Evolutionary conservation across 352 stramenopile species (phyloP).

Genomic region (Thalassiosira oceanica): DNA sequence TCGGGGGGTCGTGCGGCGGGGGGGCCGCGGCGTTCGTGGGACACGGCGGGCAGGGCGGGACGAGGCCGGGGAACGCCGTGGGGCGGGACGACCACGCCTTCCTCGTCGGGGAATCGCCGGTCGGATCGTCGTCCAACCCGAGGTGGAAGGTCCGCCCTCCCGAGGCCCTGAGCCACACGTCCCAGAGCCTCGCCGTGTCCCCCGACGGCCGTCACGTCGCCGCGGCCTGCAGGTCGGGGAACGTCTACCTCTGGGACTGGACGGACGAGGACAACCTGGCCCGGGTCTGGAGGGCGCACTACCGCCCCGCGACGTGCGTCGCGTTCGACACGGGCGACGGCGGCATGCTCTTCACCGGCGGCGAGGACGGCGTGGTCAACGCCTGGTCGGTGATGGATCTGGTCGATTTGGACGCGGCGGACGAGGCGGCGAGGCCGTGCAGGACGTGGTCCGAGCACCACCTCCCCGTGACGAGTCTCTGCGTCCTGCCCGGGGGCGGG

Average conservation of each 20-base stretch:
- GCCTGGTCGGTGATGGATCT: slow-evolving; percentile 62
- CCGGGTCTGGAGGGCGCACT: slow-evolving; percentile 61
- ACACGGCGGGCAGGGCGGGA: slow-evolving; percentile 10
- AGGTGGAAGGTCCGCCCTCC: slow-evolving; percentile 35
- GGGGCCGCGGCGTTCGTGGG: slow-evolving; percentile 26
- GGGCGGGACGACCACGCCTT: slow-evolving; percentile 36
- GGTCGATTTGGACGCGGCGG: slow-evolving; percentile 27
- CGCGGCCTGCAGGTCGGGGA: slow-evolving; percentile 50
- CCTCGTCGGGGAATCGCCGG: slow-evolving; percentile 3
- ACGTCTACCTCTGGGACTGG: slow-evolving; percentile 58
- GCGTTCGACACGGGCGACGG: slow-evolving; percentile 56
- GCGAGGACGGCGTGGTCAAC: slow-evolving; percentile 75
- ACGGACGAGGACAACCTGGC: slow-evolving; percentile 55
- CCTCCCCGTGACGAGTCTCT: slow-evolving; percentile 58
- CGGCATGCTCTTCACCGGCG: slow-evolving; percentile 62
- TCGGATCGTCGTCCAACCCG: slow-evolving; percentile 6
- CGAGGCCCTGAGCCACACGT: slow-evolving; percentile 15
- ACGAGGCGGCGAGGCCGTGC: slow-evolving; percentile 24
- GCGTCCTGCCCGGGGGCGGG: slow-evolving; percentile 30
- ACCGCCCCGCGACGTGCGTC: slow-evolving; percentile 53
- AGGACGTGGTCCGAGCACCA: slow-evolving; percentile 67
- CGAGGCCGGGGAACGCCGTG: not conserved
- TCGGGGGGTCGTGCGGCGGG: slow-evolving; percentile 3
- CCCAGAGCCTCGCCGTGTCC: slow-evolving; percentile 42
- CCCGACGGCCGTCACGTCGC: slow-evolving; percentile 61